phyloP scores from a whole-genome alignment of 441 rosid genomes.

The Mallotus repandus region DNA sequence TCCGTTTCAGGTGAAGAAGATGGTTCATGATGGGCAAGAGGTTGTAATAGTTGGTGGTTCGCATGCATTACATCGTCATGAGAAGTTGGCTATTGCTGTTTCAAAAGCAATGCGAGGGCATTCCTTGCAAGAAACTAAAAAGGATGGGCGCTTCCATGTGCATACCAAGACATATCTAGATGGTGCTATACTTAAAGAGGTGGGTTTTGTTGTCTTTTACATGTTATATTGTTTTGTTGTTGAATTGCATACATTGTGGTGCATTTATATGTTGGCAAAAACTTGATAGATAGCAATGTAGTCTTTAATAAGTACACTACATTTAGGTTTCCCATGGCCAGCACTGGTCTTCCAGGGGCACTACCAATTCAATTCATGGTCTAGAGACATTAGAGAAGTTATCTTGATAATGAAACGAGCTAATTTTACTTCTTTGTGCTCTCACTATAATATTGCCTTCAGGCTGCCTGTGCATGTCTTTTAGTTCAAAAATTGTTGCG shows the following conservation, averaged over 20 bases:
- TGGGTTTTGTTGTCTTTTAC: constrained; percentile 27
- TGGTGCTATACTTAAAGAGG: constrained; percentile 97
- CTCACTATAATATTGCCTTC: not conserved
- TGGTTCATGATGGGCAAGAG: constrained; percentile 92
- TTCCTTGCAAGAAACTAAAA: constrained; percentile 95
- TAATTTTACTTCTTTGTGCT: constrained; percentile 2
- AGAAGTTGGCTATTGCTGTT: constrained; percentile 94
- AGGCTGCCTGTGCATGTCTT: not conserved
- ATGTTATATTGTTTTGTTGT: constrained; percentile 2
- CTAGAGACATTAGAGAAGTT: not conserved
- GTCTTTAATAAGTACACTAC: not conserved
- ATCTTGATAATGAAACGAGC: not conserved
- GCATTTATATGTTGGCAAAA: constrained; percentile 4
- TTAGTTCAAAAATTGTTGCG: not conserved
- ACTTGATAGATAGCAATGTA: not conserved
- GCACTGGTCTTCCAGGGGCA: not conserved
- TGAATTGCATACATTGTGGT: constrained; percentile 6
- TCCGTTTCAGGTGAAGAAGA: constrained; percentile 66
- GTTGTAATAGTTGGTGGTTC: constrained; percentile 86
- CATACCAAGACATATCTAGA: constrained; percentile 92
- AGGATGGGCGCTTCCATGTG: constrained; percentile 93
- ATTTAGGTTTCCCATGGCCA: not conserved
- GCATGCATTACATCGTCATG: constrained; percentile 88
- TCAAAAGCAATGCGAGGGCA: constrained; percentile 98
- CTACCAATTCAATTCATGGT: not conserved